Conservation (phyloP, 176 grass and related monocot species). For the Rhipidocladum racemiflorum region DNA sequence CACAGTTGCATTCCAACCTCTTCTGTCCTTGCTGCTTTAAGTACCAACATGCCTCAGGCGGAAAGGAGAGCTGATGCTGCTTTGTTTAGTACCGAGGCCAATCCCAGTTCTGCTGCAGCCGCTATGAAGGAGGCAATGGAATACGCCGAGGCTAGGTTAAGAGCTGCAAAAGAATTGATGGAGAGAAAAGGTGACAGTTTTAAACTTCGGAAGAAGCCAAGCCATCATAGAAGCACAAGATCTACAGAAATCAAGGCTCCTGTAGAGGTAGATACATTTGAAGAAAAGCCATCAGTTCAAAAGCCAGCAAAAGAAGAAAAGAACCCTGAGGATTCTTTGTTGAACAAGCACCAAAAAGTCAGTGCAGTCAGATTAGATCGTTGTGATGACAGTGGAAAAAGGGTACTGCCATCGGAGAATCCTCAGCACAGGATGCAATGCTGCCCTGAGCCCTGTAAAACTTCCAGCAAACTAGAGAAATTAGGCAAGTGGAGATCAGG, state of each 20-base stretch:
- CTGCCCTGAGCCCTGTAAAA: constrained; percentile 35
- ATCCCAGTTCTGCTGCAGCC: constrained; percentile 64
- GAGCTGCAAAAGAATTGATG: constrained; percentile 81
- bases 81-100: constrained; percentile 48
- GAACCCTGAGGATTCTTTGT: constrained; percentile 11
- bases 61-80: constrained; percentile 44
- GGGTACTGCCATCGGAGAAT: constrained; percentile 24
- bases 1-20: background rate
- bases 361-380: constrained; percentile 24
- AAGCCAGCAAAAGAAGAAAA: constrained; percentile 34
- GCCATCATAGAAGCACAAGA: constrained; percentile 43
- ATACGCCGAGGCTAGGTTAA: constrained; percentile 78
- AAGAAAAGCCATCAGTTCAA: constrained; percentile 19
- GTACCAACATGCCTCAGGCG: background rate
- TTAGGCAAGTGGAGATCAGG: constrained; percentile 80
- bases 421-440: constrained; percentile 34
- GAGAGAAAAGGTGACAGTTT: constrained; percentile 80
- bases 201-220: constrained; percentile 62
- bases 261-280: constrained; percentile 28
- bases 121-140: constrained; percentile 95
- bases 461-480: constrained; percentile 47
- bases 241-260: constrained; percentile 43
- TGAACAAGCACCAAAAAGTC: constrained; percentile 25
- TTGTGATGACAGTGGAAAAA: constrained; percentile 32
- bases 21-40: constrained; percentile 7